These are phyloP conservation scores for Boletus vinaceobasis DNA, from an alignment of 768 basidiomycete species.

Conservation along the genomic window DNA sequence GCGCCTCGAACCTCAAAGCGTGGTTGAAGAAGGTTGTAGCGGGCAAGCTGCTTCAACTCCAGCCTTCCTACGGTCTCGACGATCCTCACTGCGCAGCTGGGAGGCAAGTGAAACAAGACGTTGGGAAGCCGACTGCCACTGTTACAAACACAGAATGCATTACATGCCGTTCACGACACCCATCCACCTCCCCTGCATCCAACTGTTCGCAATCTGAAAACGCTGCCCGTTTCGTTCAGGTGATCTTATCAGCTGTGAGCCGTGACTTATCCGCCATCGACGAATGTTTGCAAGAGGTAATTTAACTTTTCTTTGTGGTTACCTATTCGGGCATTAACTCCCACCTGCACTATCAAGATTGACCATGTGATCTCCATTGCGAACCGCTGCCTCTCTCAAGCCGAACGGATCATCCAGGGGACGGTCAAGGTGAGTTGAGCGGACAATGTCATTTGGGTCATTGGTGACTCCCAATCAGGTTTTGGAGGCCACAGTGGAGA, in stretches of 20 bases:
- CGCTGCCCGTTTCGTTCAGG: conserved; percentile 43
- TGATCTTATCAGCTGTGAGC: conserved; percentile 49
- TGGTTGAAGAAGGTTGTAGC: conserved; percentile 60
- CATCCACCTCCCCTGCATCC: conserved; percentile 1
- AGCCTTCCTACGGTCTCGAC: conserved; percentile 41
- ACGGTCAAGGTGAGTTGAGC: conserved; percentile 48
- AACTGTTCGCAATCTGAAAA: conserved; percentile 28
- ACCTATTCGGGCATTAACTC: conserved; percentile 5
- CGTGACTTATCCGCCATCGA: conserved; percentile 57
- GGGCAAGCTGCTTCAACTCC: conserved; percentile 35
- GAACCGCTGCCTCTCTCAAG: conserved; percentile 53
- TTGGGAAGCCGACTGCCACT: conserved; percentile 14
- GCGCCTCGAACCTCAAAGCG: conserved; percentile 51
- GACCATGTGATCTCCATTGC: conserved; percentile 54
- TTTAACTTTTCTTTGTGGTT: conserved; percentile 23
- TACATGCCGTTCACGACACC: conserved; percentile 12
- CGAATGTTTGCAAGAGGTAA: conserved; percentile 51
- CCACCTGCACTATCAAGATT: conserved; percentile 36
- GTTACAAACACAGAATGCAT: conserved; percentile 25
- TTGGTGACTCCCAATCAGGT: conserved; percentile 34
- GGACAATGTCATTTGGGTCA: not conserved
- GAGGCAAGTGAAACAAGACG: conserved; percentile 31
- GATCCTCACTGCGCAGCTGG: conserved; percentile 40
- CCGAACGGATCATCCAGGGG: conserved; percentile 53
- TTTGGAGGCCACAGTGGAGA: conserved; percentile 45